Evolutionary conservation across 768 basidiomycete genomes (phyloP).

Genomic region (Suillus tomentosus): DNA sequence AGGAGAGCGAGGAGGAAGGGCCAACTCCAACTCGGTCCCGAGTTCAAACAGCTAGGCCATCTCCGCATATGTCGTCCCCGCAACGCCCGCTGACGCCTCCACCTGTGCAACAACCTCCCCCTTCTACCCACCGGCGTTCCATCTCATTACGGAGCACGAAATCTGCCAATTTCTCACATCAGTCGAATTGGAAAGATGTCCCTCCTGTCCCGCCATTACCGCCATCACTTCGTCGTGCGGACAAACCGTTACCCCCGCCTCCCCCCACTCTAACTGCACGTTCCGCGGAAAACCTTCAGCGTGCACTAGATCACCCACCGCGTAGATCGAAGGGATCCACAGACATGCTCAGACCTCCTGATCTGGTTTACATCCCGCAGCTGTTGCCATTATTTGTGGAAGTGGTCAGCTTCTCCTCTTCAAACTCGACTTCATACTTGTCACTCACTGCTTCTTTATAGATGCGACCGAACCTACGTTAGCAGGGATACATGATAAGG

Average conservation of each 20-base stretch:
- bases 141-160: slow-evolving; percentile 49
- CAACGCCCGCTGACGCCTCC: slow-evolving; percentile 9
- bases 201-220: slow-evolving; percentile 49
- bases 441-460: slow-evolving; percentile 21
- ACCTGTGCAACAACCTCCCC: slow-evolving; percentile 9
- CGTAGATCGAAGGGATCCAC: slow-evolving; percentile 47
- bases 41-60: slow-evolving; percentile 3
- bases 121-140: slow-evolving; percentile 31
- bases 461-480: slow-evolving; percentile 39
- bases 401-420: slow-evolving; percentile 57
- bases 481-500: slow-evolving; percentile 15
- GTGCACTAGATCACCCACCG: slow-evolving; percentile 16
- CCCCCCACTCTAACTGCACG: slow-evolving; percentile 22
- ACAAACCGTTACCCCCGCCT: slow-evolving; percentile 47
- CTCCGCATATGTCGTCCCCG: slow-evolving; percentile 7
- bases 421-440: background rate
- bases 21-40: slow-evolving; percentile 3
- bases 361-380: slow-evolving; percentile 74
- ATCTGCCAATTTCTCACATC: slow-evolving; percentile 41
- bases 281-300: slow-evolving; percentile 20
- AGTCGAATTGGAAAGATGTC: slow-evolving; percentile 29
- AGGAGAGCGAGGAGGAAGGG: slow-evolving; percentile 17
- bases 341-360: slow-evolving; percentile 65
- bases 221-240: slow-evolving; percentile 28
- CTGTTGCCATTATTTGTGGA: slow-evolving; percentile 90